Base-by-base conservation (phyloP, 805 yeast genomes). In the Candida alai region DNA sequence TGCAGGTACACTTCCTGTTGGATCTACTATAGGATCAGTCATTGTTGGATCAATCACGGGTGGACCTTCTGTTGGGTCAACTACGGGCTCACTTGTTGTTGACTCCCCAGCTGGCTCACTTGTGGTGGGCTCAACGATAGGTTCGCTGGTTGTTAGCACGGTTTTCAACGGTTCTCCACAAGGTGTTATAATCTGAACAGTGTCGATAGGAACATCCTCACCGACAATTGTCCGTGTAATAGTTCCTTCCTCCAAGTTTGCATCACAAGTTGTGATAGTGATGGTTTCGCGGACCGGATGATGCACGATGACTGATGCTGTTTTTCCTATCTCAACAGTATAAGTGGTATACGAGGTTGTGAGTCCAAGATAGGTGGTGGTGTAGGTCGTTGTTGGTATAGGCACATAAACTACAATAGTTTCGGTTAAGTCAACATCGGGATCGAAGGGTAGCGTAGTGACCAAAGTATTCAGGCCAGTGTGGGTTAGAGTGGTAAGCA, bases 401-500 rank as follows among this genome's bases (percentile, higher is more conserved):
- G 58, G 58, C 8, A 44, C 50, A 15, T 40, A 39, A 13, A 49
- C 53, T 12, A 41, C 46, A 18, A 50, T 52, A 4, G 56, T 52
- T 31, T 32, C 46, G 8, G 58, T 55, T n/a, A 36, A 29, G 6
- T 40, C 48, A 8, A 36, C 43, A 8, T 36, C 43, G 6, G 44
- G 23, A n/a, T 30, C 24, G 10, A 37, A 48, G 5, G 52, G 39
- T 9, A 43, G 28, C 7, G 58, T 53, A 3, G 56, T 50, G 8
- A 44, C 38, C 11, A 15, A 9, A 6, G 55, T 44, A 2, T 41
- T 32, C 2, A 49, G 13, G 7, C 49, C 56, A 16, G 52, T 41
- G 42, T 47, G 45, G 13, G 59, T 47, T 12, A 37, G 37, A 2
- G 51, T 51, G 4, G 48, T 47, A 6, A 44, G 15, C 11, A 36